These are phyloP conservation scores for Helotiales sp. DNA, from an alignment of 2,329 filamentous ascomycete genomes.

Conservation along the genomic window DNA sequence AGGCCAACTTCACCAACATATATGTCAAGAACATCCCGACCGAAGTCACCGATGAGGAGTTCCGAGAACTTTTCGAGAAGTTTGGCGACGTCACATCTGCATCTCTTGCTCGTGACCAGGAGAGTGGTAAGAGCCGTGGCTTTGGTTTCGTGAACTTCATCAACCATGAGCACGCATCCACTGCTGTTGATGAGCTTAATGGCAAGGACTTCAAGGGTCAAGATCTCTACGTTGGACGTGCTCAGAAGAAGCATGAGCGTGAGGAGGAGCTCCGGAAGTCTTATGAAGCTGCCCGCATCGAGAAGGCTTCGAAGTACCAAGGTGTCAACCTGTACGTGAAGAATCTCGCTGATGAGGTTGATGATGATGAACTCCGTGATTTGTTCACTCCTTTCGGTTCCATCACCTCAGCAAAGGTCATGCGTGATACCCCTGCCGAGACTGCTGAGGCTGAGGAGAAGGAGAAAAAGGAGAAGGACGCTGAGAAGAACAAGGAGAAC, in stretches of 20 bases:
- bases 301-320: constrained; percentile 99
- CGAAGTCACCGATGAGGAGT: constrained; percentile 89
- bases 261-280: constrained; percentile 99
- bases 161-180: constrained; percentile 81
- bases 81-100: constrained; percentile 95
- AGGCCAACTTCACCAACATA: constrained; percentile 99
- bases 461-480: constrained; percentile 50
- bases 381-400: constrained; percentile 90
- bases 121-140: constrained; percentile 86
- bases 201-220: constrained; percentile 89
- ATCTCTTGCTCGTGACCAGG: constrained; percentile 83
- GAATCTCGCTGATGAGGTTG: constrained; percentile 95
- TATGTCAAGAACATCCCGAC: constrained; percentile 97
- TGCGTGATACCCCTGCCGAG: constrained; percentile 77
- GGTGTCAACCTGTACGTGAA: constrained; percentile 99
- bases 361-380: constrained; percentile 95
- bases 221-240: constrained; percentile 96
- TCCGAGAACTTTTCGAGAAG: constrained; percentile 88
- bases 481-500: constrained; percentile 53
- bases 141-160: constrained; percentile 97
- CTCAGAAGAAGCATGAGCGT: constrained; percentile 99
- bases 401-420: constrained; percentile 98
- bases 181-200: constrained; percentile 90
- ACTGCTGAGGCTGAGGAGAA: constrained; percentile 43
- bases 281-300: constrained; percentile 93